Evolutionary conservation across 768 basidiomycete genomes (phyloP).

Genomic region (Megacollybia marginata): DNA sequence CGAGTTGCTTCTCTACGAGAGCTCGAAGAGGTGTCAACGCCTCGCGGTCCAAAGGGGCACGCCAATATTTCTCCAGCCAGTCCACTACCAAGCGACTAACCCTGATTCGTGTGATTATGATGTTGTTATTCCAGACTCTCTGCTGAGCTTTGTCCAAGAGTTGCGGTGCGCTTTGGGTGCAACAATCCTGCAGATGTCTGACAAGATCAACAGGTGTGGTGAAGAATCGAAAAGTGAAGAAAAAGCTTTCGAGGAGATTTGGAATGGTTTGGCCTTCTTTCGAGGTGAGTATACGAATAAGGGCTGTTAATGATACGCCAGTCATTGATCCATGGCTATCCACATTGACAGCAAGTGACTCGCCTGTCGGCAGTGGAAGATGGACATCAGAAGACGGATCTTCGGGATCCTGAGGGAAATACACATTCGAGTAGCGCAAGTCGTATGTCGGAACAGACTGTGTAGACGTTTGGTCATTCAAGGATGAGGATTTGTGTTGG

Average conservation of each 20-base stretch:
- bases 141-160: conserved; percentile 14
- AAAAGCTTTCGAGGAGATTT: conserved; percentile 47
- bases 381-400: conserved; percentile 7
- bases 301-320: conserved; percentile 29
- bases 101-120: neutral
- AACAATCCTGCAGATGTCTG: conserved; percentile 34
- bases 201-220: conserved; percentile 41
- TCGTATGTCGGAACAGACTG: too few species aligned
- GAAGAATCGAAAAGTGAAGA: conserved; percentile 69
- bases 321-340: conserved; percentile 20
- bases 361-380: conserved; percentile 19
- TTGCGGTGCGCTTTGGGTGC: conserved; percentile 19
- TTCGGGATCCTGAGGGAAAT: neutral
- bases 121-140: conserved; percentile 11
- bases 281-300: conserved; percentile 40
- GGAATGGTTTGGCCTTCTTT: conserved; percentile 29
- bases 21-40: conserved; percentile 12
- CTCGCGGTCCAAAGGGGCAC: conserved; percentile 17
- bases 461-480: too few species aligned
- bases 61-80: neutral
- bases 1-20: neutral
- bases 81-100: neutral
- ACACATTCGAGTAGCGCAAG: too few species aligned
- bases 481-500: too few species aligned
- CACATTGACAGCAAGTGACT: conserved; percentile 11